A percentile compares a stretch with the other conserved stretches of the same genome.
phyloP scores from a whole-genome alignment of 305 asterid genomes.

The Ilex paraguariensis region DNA sequence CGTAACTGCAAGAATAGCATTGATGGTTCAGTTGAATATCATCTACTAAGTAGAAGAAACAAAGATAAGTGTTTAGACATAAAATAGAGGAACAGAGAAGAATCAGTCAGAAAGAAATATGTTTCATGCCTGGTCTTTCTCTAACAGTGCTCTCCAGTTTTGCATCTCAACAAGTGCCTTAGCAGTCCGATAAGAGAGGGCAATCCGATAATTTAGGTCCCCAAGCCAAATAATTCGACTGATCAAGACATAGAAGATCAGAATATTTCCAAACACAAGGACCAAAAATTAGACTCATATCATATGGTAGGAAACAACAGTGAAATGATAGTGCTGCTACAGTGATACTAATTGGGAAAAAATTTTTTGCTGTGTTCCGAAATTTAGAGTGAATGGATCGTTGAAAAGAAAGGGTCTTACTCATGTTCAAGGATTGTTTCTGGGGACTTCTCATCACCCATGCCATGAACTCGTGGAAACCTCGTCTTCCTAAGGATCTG shows the following conservation, averaged over 20 bases:
- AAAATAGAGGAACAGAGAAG: not conserved
- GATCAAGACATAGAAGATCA: conserved; percentile 24
- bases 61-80: conserved; percentile 2
- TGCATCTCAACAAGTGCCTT: conserved; percentile 99
- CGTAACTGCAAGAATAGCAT: conserved; percentile 47
- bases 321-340: too few relatives aligned
- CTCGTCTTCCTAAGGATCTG: conserved; percentile 89
- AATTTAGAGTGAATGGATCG: not conserved
- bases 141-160: conserved; percentile 95
- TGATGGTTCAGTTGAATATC: conserved; percentile 13
- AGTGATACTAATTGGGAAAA: too few relatives aligned
- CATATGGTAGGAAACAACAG: too few relatives aligned
- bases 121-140: conserved; percentile 80
- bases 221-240: conserved; percentile 98
- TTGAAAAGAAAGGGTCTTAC: conserved; percentile 34
- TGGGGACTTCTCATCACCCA: conserved; percentile 79
- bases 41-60: conserved; percentile 1
- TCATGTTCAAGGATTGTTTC: conserved; percentile 87
- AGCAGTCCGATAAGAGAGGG: conserved; percentile 87
- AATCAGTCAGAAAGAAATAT: conserved; percentile 5
- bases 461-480: conserved; percentile 72
- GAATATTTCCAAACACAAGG: not conserved
- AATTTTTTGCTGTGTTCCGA: too few relatives aligned
- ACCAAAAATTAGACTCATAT: too few relatives aligned
- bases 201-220: conserved; percentile 94